These are phyloP conservation scores for Stentor coeruleus DNA, from an alignment of 73 alveolate genomes.

Conservation along the genomic window DNA sequence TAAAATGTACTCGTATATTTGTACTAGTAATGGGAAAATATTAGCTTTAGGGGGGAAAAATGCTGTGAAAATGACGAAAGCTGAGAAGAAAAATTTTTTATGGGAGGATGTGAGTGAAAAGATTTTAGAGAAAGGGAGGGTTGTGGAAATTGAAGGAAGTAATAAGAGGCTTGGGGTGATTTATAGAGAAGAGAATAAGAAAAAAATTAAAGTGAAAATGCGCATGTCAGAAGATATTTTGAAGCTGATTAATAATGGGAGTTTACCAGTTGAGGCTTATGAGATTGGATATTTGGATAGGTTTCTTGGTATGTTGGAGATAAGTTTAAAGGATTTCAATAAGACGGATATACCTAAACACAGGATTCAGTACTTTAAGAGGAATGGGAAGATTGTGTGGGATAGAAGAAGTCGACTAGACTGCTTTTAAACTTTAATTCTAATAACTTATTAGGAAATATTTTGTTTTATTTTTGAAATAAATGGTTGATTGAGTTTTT, in stretches of 20 bases:
- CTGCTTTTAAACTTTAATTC: background rate
- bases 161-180: background rate
- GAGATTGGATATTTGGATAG: slow-evolving; percentile 26
- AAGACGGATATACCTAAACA: slow-evolving; percentile 14
- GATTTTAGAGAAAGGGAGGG: background rate
- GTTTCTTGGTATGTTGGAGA: slow-evolving; percentile 20
- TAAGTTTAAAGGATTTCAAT: background rate
- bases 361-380: slow-evolving; percentile 25
- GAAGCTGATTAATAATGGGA: background rate
- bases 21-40: background rate
- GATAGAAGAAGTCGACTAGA: slow-evolving; percentile 14
- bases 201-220: background rate
- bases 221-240: background rate
- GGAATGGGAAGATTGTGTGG: slow-evolving; percentile 31
- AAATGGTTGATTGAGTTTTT: no score
- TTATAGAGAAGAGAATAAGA: background rate
- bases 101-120: background rate
- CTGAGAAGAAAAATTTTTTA: background rate
- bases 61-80: background rate
- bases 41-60: background rate
- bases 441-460: no score
- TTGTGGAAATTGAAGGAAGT: slow-evolving; percentile 7
- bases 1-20: background rate
- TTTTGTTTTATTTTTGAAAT: no score
- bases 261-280: background rate